Evolutionary conservation across 176 grass and related monocot species (phyloP), one percentile per base, ranked within the genome.

Genomic region (Phragmites australis): DNA sequence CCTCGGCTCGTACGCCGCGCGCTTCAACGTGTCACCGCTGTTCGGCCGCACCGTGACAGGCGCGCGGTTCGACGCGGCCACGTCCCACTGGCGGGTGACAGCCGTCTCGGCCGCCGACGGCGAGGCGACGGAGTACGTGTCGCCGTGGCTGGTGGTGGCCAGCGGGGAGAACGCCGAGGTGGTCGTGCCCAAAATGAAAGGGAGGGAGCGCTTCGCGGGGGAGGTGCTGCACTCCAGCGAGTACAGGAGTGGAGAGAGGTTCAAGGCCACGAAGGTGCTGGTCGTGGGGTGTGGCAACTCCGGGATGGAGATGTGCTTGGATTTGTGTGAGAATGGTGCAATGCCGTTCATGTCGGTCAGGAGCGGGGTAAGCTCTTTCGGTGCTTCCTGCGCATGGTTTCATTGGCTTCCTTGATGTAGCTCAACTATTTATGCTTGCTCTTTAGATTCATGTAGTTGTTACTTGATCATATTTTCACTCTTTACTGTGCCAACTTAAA

Each of bases 231-330:
- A 99, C 81, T 99, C 96, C 6, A 91, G 96, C 43, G 71, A 91
- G 82, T 93, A 99, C 64, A 86, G 79, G 82, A 95, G 91, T 26
- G 96, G 96, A 2, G 88, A 83, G 32, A 82, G 86, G 56, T 95
- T 86, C 50, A 86, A 82, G 87, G 86, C 86, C 65, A 95, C 75
- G 90, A 91, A 66, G 72, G 86, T 99, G 29, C 72, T 99, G 42
- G 96, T 99, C 5, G 72, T 99, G 10, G 96, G 96, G 0, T 99
- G 96, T 22, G 96, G 96, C 31, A 99, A 99, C 86, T 99, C 96
- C 6, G 96, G 92, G 2, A 99, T 99, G 96, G 96, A 99, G 75
- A 99, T 95, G 65, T 99, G 90, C 68, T 75, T 99, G 72, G 96
- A 99, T 60, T 67, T 99, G 72, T 90, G 78, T 16, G 96, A 93